Conservation (phyloP, 352 stramenopile species). For the Lagenidium giganteum region DNA sequence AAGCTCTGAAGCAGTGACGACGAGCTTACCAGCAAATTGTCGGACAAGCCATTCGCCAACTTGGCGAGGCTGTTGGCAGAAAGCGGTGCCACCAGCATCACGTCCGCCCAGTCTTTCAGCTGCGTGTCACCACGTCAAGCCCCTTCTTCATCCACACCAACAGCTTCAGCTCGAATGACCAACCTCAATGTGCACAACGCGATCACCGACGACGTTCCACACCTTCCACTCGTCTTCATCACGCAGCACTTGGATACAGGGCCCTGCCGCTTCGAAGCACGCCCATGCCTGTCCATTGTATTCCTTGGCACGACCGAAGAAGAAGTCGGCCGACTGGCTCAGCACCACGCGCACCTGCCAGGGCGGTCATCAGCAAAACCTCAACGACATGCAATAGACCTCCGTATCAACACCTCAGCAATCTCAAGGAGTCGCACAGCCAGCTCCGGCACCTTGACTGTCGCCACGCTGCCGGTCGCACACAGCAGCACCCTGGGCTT, state of each 20-base stretch:
- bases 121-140: slow-evolving; percentile 17
- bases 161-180: neutral
- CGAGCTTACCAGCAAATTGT: slow-evolving; percentile 89
- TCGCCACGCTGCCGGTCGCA: slow-evolving; percentile 82
- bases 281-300: slow-evolving; percentile 57
- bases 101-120: slow-evolving; percentile 94
- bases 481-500: slow-evolving; percentile 64
- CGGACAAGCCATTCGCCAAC: slow-evolving; percentile 90
- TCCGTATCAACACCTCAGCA: slow-evolving; percentile 37
- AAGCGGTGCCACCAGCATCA: slow-evolving; percentile 84
- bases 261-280: slow-evolving; percentile 29
- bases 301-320: slow-evolving; percentile 63
- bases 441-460: slow-evolving; percentile 85
- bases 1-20: slow-evolving; percentile 4
- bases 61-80: slow-evolving; percentile 91
- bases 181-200: slow-evolving; percentile 87
- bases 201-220: slow-evolving; percentile 79
- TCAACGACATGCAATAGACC: neutral
- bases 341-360: slow-evolving; percentile 72
- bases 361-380: too few species aligned
- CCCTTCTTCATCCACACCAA: neutral
- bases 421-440: slow-evolving; percentile 44
- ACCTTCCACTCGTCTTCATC: slow-evolving; percentile 81
- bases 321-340: slow-evolving; percentile 80
- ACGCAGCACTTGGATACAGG: slow-evolving; percentile 36